Percentiles rank a stretch among this genome's conserved stretches.
phyloP scores from a whole-genome alignment of 2,329 filamentous ascomycete genomes.

The Aspergillus sp. region DNA sequence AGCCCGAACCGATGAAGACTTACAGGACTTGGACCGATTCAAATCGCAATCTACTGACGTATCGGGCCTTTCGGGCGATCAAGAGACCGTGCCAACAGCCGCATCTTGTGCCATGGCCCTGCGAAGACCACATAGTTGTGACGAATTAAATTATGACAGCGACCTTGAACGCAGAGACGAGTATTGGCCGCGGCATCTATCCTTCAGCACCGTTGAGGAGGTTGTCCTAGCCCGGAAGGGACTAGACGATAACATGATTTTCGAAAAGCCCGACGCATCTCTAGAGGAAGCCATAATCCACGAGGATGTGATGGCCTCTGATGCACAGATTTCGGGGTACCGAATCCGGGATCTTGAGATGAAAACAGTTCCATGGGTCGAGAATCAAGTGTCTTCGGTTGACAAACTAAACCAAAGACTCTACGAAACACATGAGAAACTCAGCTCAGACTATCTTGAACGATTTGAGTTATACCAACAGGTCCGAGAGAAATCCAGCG shows the following conservation, averaged over 20 bases:
- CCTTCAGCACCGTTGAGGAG: slow-evolving; percentile 50
- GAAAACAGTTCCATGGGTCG: slow-evolving; percentile 43
- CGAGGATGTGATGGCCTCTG: slow-evolving; percentile 40
- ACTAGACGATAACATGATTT: slow-evolving; percentile 24
- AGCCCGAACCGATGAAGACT: slow-evolving; percentile 25
- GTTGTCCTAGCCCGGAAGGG: slow-evolving; percentile 40
- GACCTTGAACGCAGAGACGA: slow-evolving; percentile 24
- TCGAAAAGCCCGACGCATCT: slow-evolving; percentile 38
- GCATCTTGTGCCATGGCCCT: slow-evolving; percentile 27
- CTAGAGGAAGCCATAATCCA: slow-evolving; percentile 42
- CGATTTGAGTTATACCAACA: slow-evolving; percentile 69
- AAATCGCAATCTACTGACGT: slow-evolving; percentile 31
- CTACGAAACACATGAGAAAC: slow-evolving; percentile 61
- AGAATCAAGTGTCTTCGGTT: slow-evolving; percentile 42
- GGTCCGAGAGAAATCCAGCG: slow-evolving; percentile 66
- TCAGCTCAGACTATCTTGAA: slow-evolving; percentile 68
- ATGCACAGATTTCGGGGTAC: slow-evolving; percentile 35
- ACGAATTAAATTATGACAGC: slow-evolving; percentile 24
- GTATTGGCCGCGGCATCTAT: slow-evolving; percentile 44
- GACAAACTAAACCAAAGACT: slow-evolving; percentile 64
- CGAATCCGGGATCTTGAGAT: slow-evolving; percentile 39
- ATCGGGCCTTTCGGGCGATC: slow-evolving; percentile 22
- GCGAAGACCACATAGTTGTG: slow-evolving; percentile 39
- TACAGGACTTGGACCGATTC: slow-evolving; percentile 28
- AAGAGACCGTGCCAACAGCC: slow-evolving; percentile 25